Percentiles rank a stretch among this genome's conserved stretches.
These are phyloP conservation scores for Verticillium tricorpus DNA, from an alignment of 2,329 filamentous ascomycete genomes.

Conservation along the genomic window DNA sequence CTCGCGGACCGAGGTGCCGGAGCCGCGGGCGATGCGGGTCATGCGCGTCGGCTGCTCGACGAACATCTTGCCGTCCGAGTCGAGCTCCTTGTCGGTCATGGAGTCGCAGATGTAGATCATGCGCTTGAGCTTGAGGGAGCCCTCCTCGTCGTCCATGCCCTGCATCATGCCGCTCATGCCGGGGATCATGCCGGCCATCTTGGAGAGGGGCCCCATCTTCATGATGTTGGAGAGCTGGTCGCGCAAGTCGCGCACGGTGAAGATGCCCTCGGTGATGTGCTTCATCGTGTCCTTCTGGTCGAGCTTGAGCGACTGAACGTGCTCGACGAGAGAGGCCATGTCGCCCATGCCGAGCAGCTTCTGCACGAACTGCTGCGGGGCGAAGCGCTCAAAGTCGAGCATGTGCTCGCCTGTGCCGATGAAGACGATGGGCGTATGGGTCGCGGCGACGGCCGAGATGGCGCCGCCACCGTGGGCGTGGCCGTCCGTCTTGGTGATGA, in stretches of 20 bases:
- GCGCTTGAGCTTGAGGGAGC: constrained; percentile 85
- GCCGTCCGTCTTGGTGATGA: constrained; percentile 98
- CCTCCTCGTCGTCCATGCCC: constrained; percentile 95
- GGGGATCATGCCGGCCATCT: constrained; percentile 98
- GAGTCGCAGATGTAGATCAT: constrained; percentile 99
- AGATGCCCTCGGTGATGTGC: constrained; percentile 94
- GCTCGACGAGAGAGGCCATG: constrained; percentile 90
- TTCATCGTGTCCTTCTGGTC: constrained; percentile 99
- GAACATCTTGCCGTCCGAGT: constrained; percentile 92
- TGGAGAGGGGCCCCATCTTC: constrained; percentile 98
- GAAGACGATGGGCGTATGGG: constrained; percentile 94
- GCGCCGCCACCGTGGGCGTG: constrained; percentile 94
- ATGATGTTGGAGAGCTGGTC: constrained; percentile 97
- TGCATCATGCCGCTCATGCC: constrained; percentile 91
- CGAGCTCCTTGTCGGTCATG: constrained; percentile 94
- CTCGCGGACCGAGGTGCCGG: constrained; percentile 84
- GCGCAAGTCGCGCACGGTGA: constrained; percentile 87
- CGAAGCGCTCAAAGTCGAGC: constrained; percentile 89
- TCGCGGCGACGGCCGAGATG: constrained; percentile 94
- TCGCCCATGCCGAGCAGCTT: constrained; percentile 97
- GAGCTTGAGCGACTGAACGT: constrained; percentile 90
- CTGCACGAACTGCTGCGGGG: constrained; percentile 86
- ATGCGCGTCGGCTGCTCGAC: constrained; percentile 89
- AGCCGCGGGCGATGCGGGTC: constrained; percentile 85
- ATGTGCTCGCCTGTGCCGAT: constrained; percentile 97